Conservation (phyloP, 1,284 basidiomycete genomes). For the Omphalotus olearius region DNA sequence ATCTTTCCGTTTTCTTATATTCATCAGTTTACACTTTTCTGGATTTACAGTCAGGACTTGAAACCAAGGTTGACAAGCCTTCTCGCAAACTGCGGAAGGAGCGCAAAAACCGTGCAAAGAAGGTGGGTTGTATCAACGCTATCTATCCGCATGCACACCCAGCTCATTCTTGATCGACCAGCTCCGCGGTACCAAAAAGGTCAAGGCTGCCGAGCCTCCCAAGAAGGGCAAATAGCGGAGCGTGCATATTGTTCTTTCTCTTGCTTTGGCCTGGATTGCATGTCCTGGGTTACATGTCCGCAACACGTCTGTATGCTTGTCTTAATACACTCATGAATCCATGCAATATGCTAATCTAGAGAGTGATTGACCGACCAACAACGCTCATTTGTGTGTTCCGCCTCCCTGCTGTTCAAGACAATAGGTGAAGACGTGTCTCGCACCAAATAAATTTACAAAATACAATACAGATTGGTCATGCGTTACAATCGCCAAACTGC, state of each 20-base stretch:
- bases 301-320: slow-evolving; percentile 6
- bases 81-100: slow-evolving; percentile 99
- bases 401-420: too few species aligned
- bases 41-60: slow-evolving; percentile 72
- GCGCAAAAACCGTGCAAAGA: slow-evolving; percentile 99
- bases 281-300: slow-evolving; percentile 5
- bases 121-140: slow-evolving; percentile 45
- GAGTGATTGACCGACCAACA: not conserved
- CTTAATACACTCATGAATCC: slow-evolving; percentile 8
- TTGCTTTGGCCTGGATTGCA: slow-evolving; percentile 34
- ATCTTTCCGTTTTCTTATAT: slow-evolving; percentile 1
- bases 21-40: slow-evolving; percentile 11
- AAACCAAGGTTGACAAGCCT: slow-evolving; percentile 83
- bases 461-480: too few species aligned
- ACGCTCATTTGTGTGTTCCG: too few species aligned
- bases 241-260: not conserved
- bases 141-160: slow-evolving; percentile 11
- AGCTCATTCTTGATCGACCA: slow-evolving; percentile 25
- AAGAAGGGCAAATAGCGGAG: slow-evolving; percentile 78
- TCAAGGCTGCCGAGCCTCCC: slow-evolving; percentile 84
- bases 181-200: slow-evolving; percentile 91
- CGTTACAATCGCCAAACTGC: too few species aligned
- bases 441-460: too few species aligned
- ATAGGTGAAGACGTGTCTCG: too few species aligned
- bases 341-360: slow-evolving; percentile 8